Percentiles rank a stretch among this genome's conserved stretches.
These are phyloP conservation scores for Tricladium varicosporioides DNA, from an alignment of 2,329 filamentous ascomycete species.

Conservation along the genomic window DNA sequence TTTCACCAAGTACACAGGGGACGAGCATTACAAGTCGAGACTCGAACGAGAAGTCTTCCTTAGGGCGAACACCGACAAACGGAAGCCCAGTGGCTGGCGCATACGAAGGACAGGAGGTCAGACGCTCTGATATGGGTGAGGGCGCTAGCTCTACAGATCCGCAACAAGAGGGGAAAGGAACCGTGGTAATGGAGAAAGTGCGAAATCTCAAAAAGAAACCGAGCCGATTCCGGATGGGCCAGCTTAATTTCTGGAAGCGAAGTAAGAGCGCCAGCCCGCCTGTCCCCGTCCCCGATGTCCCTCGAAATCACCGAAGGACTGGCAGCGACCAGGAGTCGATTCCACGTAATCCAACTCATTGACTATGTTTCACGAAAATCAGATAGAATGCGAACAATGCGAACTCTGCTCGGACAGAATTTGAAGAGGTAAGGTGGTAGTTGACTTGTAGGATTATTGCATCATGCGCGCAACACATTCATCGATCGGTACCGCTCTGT, in stretches of 20 bases:
- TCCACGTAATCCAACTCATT: background rate
- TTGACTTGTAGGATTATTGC: background rate
- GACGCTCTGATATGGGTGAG: conserved; percentile 12
- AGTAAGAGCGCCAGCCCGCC: conserved; percentile 33
- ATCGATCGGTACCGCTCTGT: background rate
- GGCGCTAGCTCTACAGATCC: conserved; percentile 7
- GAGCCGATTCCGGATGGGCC: conserved; percentile 61
- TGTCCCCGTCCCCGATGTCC: conserved; percentile 11
- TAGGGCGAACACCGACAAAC: conserved; percentile 16
- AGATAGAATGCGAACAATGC: background rate
- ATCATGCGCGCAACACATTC: background rate
- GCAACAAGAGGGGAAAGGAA: conserved; percentile 32
- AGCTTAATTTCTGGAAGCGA: conserved; percentile 32
- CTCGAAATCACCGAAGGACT: conserved; percentile 6
- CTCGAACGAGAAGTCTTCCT: conserved; percentile 12
- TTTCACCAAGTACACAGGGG: conserved; percentile 64
- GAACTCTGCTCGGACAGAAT: background rate
- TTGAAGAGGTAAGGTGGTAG: background rate
- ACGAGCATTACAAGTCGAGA: conserved; percentile 62
- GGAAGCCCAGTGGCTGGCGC: conserved; percentile 28
- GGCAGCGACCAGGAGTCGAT: conserved; percentile 6
- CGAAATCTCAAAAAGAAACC: conserved; percentile 59
- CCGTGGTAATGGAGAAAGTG: conserved; percentile 44
- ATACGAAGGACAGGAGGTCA: conserved; percentile 28
- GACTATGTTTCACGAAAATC: background rate